Evolutionary conservation across 768 basidiomycete genomes (phyloP), one percentile per base, ranked within the genome.

Genomic region (Plicaturopsis crispa): DNA sequence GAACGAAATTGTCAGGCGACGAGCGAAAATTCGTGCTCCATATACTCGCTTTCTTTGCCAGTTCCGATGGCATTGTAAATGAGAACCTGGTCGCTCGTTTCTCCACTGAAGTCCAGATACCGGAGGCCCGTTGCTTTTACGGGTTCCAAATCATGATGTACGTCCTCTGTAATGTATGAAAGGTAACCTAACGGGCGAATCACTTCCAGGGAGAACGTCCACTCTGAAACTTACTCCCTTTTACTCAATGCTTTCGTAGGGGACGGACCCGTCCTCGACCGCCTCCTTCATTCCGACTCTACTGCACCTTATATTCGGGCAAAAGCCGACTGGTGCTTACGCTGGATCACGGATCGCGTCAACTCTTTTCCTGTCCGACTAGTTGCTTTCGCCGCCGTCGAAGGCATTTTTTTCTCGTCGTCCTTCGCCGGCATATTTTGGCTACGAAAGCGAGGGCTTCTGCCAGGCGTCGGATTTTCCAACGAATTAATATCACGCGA

Each of bases 71-170:
- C 20, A 86, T 86, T 41, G 84, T 86, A 44, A 86, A 86, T 54
- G 84, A 86, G 51, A 86, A 86, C 55, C 68, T 86, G 2, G 67
- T 86, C 19, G 81, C 85, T 55, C 78, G 84, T 11, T 86, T 86
- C 59, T 79, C 78, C 10, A 72, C 70, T 39, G 84, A 86, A 52
- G 81, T 86, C 3, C 84, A 86, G 52, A 70, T 65, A 3, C 80
- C 84, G 7, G 84, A 86, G 53, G 84, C 83, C 11, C 73, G 84
- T 12, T 85, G 81, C 54, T 86, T 86, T 59, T 86, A 86, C 50
- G 84, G 84, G n/a, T 86, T 84, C 62, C 84, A 86, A 53, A 83
- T n/a, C n/a, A 86, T 86, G 83, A 86, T 85, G 76, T n/a, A n/a
- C n/a, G n/a, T n/a, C n/a, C n/a, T n/a, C n/a, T n/a, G n/a, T n/a